Evolutionary conservation across 495 filamentous ascomycete species (phyloP), one percentile per base, ranked within the genome.

Genomic region (Penicillium nucicola): DNA sequence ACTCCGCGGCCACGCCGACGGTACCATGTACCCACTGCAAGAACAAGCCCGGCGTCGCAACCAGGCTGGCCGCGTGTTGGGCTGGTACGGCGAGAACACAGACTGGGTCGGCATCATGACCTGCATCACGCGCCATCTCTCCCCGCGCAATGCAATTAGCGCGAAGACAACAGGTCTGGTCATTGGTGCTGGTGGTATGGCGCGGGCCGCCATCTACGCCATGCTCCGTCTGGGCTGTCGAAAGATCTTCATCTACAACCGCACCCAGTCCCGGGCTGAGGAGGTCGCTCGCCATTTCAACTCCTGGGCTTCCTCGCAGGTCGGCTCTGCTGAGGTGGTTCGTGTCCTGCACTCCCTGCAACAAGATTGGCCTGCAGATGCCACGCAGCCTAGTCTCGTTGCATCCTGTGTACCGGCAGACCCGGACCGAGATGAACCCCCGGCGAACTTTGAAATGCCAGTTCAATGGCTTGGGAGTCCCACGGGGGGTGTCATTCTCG

Each of bases 131-230:
- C 80, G 87, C 22, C 87, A 88, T 45, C 82, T 92, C 42, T 90
- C 88, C 11, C 89, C 88, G 10, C 79, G 86, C 11, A 92, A 93
- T 60, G 85, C 84, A 3, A 85, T 91, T 4, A 84, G 84, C 48
- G 81, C 81, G 5, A 78, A 73, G 48, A 88, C 85, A 2, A 86
- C 84, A 0, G 87, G 78, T 1, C 65, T 93, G 4, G 84, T 93
- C 10, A 79, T 91, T 48, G 89, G 89, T 17, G 88, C 89, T 0
- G 89, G 89, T 28, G 88, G 88, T 2, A 92, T 91, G 86, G 88
- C 85, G 11, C 77, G 89, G 32, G 85, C 88, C 2, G 85, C 89
- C 19, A 79, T 90, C 25, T 92, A 92, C 54, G 86, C 89, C 5
- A 77, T 93, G 66, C 81, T 90, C 20, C 84, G 85, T 56, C 73